Base-by-base conservation (phyloP, 2,329 filamentous ascomycete genomes). In the Xylariales sp. region DNA sequence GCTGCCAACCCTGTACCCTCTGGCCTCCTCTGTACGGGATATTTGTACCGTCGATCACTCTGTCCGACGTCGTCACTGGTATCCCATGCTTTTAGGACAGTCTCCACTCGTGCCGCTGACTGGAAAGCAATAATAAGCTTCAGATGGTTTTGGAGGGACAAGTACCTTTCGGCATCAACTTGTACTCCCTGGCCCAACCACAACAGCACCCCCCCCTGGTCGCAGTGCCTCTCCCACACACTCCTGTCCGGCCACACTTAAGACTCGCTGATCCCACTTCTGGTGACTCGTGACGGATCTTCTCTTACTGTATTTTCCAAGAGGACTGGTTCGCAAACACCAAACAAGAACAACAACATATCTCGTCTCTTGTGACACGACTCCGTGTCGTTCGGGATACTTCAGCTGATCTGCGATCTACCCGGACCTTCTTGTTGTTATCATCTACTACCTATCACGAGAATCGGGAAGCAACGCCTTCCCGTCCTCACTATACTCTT, bases 231-330 rank as follows among this genome's bases (percentile, higher is more conserved):
- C n/a, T 50, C 53, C 50, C 57, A 54, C 54, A 57, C 59, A 52
- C 54, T 53, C 54, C 55, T 56, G 55, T 53, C n/a, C 50, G 54
- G 53, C 56, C 64, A 67, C 70, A 75, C 72, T 73, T 76, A 76
- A 76, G 74, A 68, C 66, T 69, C 68, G 72, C 71, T 74, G 73
- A 76, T 76, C 73, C 72, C 71, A 68, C 59, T 58, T 56, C 50
- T n/a, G 47, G 48, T 50, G 46, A 49, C 47, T 62, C 60, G 55
- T 56, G 56, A 62, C 62, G 51, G 53, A 57, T 60, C 52, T 58
- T 50, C 53, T 52, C 50, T n/a, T n/a, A n/a, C n/a, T n/a, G n/a
- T n/a, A n/a, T n/a, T n/a, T n/a, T n/a, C n/a, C n/a, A n/a, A n/a
- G n/a, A n/a, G n/a, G n/a, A 50, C 48, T 54, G 54, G 55, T 54